These are phyloP conservation scores for Globisporangium nagaii DNA, from an alignment of 352 stramenopile species.

Conservation along the genomic window DNA sequence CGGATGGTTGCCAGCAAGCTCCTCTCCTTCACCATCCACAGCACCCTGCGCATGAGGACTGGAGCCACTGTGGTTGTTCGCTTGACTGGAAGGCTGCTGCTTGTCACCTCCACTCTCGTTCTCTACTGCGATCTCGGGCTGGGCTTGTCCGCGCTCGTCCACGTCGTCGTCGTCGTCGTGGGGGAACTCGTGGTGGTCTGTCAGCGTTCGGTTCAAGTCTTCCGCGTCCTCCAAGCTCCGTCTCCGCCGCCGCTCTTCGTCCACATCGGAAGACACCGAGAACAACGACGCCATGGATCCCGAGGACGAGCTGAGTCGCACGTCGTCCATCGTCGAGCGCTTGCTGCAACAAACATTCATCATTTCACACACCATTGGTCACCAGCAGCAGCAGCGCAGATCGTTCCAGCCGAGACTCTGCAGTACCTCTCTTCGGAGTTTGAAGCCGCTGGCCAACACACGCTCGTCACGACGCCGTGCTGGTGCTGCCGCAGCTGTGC, in stretches of 20 bases:
- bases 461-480: not conserved
- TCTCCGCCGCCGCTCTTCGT: slow-evolving; percentile 5
- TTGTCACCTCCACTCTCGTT: not conserved
- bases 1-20: not conserved
- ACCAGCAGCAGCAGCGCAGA: too few species aligned
- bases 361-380: not conserved
- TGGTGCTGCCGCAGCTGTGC: not conserved
- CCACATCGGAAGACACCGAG: not conserved
- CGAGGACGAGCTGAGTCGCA: slow-evolving; percentile 16
- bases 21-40: not conserved
- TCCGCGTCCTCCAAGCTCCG: slow-evolving; percentile 1
- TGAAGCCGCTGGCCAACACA: slow-evolving; percentile 21
- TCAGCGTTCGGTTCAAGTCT: not conserved
- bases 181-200: not conserved
- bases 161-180: not conserved
- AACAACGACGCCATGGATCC: slow-evolving; percentile 14
- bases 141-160: not conserved
- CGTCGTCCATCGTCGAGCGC: slow-evolving; percentile 13
- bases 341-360: not conserved
- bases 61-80: not conserved
- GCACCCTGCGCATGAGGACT: not conserved
- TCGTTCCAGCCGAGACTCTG: too few species aligned
- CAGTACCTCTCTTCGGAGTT: slow-evolving; percentile 16
- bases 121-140: not conserved
- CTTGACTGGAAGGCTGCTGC: not conserved